Percentiles rank a stretch among this genome's conserved stretches.
phyloP scores from a whole-genome alignment of 2,329 filamentous ascomycete species.

The Cordyceps farinosa region DNA sequence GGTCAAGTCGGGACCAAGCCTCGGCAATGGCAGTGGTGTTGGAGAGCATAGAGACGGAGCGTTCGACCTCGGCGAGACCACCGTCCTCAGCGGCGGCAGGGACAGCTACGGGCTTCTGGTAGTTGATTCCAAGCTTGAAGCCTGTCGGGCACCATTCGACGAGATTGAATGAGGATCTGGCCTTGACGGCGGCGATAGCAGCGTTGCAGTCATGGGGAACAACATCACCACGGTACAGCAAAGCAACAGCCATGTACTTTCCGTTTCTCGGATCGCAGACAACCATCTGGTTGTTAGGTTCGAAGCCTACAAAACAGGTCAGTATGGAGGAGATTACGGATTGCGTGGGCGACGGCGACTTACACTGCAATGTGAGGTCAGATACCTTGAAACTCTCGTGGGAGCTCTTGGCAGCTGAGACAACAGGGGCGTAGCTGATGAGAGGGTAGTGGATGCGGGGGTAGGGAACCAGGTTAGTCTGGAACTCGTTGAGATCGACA shows the following conservation, averaged over 20 bases:
- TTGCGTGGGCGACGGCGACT: conserved; percentile 27
- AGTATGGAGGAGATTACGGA: conserved; percentile 22
- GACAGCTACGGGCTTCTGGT: conserved; percentile 62
- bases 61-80: conserved; percentile 59
- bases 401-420: conserved; percentile 70
- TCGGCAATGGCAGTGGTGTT: conserved; percentile 73
- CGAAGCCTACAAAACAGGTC: conserved; percentile 53
- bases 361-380: conserved; percentile 72
- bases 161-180: conserved; percentile 68
- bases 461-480: conserved; percentile 72
- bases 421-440: conserved; percentile 69
- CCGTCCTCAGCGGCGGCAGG: conserved; percentile 52
- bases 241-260: conserved; percentile 73
- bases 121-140: conserved; percentile 75
- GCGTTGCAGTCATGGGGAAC: conserved; percentile 67
- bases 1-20: conserved; percentile 67
- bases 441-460: conserved; percentile 72
- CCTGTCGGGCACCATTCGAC: conserved; percentile 74
- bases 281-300: conserved; percentile 77
- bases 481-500: conserved; percentile 73
- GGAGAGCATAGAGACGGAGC: conserved; percentile 67
- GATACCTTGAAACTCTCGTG: conserved; percentile 86
- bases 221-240: conserved; percentile 69
- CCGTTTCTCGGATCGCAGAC: conserved; percentile 70
- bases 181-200: conserved; percentile 64